Evolutionary conservation across 345 rosid species (phyloP).

Genomic region (Orychophragmus violaceus): DNA sequence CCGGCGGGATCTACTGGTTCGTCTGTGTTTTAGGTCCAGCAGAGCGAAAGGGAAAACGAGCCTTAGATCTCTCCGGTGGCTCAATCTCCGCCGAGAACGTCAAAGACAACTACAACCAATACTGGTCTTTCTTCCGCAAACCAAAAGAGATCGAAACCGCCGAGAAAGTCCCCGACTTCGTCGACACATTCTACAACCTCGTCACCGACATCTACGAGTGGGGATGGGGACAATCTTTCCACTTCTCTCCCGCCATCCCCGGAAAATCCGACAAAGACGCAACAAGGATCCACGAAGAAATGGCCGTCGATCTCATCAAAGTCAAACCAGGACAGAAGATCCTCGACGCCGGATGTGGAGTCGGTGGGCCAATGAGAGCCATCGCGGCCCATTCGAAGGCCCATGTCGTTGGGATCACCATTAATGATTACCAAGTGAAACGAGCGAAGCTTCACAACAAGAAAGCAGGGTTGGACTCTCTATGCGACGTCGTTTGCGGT

Average conservation of each 20-base stretch:
- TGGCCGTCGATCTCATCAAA: conserved; percentile 73
- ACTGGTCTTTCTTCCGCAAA: conserved; percentile 82
- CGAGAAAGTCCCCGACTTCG: conserved; percentile 84
- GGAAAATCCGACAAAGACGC: conserved; percentile 82
- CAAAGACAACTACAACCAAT: conserved; percentile 62
- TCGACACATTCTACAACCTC: conserved; percentile 86
- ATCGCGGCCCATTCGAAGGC: conserved; percentile 89
- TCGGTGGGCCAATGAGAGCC: conserved; percentile 99
- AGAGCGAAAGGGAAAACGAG: conserved; percentile 70
- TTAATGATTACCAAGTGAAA: conserved; percentile 89
- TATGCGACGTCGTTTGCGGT: conserved; percentile 80
- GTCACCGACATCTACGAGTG: conserved; percentile 98
- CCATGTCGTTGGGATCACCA: conserved; percentile 81
- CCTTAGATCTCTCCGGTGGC: conserved; percentile 77
- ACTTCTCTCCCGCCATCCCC: conserved; percentile 75
- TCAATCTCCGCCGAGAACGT: conserved; percentile 87
- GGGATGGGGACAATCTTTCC: conserved; percentile 99
- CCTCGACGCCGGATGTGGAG: conserved; percentile 93
- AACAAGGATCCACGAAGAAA: conserved; percentile 82
- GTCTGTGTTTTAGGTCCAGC: conserved; percentile 83
- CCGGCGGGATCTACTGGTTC: conserved; percentile 81
- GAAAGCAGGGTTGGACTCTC: conserved; percentile 73
- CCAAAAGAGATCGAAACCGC: conserved; percentile 80
- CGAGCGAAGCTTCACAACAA: conserved; percentile 84
- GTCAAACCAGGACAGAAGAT: conserved; percentile 51